These are phyloP conservation scores for Populus hybrid DNA, from an alignment of 441 rosid genomes.

Conservation along the genomic window DNA sequence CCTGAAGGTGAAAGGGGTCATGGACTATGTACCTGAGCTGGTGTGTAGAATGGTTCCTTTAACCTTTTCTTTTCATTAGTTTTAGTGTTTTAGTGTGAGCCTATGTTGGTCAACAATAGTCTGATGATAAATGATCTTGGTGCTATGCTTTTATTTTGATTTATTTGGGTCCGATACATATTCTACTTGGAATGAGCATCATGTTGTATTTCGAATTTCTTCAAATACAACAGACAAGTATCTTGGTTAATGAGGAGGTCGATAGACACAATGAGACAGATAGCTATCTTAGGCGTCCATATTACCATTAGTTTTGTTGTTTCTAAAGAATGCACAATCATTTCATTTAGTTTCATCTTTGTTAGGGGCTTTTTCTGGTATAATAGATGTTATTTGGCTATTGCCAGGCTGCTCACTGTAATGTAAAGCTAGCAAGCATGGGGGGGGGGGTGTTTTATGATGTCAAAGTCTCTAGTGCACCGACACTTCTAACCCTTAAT, in stretches of 20 bases:
- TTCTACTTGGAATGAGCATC: background rate
- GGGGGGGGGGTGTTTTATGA: background rate
- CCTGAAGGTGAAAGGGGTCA: slow-evolving; percentile 56
- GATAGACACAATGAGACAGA: background rate
- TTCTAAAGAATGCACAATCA: background rate
- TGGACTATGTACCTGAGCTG: slow-evolving; percentile 77
- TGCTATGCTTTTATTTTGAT: background rate
- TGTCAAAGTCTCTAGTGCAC: background rate
- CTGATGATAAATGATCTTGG: background rate
- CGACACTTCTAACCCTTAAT: background rate
- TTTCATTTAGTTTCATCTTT: background rate
- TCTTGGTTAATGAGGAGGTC: background rate
- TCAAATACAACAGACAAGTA: background rate
- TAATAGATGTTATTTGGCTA: background rate
- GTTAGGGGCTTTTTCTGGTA: background rate
- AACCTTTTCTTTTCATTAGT: background rate
- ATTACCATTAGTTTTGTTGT: background rate
- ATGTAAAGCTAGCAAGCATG: background rate
- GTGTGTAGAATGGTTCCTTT: slow-evolving; percentile 29
- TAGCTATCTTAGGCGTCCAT: background rate
- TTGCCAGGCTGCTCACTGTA: background rate
- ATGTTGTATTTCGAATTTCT: background rate
- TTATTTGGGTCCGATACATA: background rate
- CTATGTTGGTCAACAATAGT: background rate
- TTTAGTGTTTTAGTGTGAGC: background rate